These are phyloP conservation scores for Delonix regia DNA, from an alignment of 306 rosid species.

Conservation along the genomic window DNA sequence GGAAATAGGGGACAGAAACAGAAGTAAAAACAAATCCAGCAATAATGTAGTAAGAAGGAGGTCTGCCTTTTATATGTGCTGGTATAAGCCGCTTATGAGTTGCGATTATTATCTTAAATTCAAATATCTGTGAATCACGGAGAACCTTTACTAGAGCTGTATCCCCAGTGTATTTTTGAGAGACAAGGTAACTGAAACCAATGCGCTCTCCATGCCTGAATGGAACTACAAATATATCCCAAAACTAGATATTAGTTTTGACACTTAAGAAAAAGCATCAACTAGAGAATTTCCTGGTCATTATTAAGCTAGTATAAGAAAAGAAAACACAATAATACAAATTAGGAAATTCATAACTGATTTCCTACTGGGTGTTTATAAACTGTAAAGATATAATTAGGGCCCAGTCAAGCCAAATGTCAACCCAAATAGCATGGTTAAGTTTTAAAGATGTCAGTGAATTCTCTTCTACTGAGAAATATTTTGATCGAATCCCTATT, in stretches of 20 bases:
- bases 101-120: constrained; percentile 59
- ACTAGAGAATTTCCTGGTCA: not conserved
- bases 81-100: constrained; percentile 78
- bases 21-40: constrained; percentile 83
- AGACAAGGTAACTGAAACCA: constrained; percentile 80
- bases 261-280: constrained; percentile 3
- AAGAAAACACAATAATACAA: not conserved
- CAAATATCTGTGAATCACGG: constrained; percentile 56
- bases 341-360: not conserved
- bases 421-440: not conserved
- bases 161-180: constrained; percentile 71
- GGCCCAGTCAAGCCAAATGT: not conserved
- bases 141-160: constrained; percentile 63
- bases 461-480: not conserved
- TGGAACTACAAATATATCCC: constrained; percentile 54
- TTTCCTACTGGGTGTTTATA: not conserved
- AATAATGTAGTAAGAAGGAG: constrained; percentile 86
- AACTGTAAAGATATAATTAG: not conserved
- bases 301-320: not conserved
- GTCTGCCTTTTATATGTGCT: constrained; percentile 78
- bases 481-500: not conserved
- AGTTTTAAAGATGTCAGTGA: not conserved
- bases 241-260: constrained; percentile 26
- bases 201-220: constrained; percentile 94
- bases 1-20: constrained; percentile 85